These are phyloP conservation scores for Fusarium sp. DNA, from an alignment of 2,329 filamentous ascomycete species.

Conservation along the genomic window DNA sequence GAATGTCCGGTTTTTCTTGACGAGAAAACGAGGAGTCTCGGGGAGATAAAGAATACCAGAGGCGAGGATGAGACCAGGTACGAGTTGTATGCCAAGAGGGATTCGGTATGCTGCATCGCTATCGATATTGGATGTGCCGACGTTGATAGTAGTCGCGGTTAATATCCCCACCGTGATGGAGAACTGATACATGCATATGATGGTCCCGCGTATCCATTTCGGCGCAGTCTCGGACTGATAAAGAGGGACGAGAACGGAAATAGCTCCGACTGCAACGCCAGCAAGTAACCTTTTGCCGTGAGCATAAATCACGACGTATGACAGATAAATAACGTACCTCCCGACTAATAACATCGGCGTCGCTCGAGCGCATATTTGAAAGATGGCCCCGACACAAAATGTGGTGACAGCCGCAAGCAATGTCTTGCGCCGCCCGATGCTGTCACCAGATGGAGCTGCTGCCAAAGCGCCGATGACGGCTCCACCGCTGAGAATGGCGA, in stretches of 20 bases:
- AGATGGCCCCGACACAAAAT: conserved; percentile 76
- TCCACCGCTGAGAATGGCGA: conserved; percentile 83
- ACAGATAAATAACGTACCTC: conserved; percentile 57
- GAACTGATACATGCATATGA: conserved; percentile 79
- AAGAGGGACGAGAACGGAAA: conserved; percentile 79
- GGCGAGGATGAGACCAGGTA: conserved; percentile 76
- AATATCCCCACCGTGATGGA: conserved; percentile 79
- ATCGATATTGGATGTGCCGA: conserved; percentile 67
- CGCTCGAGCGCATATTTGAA: conserved; percentile 72
- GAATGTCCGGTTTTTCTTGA: conserved; percentile 68
- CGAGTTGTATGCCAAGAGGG: conserved; percentile 78
- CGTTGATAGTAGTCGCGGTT: conserved; percentile 73
- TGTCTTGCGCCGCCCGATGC: conserved; percentile 74
- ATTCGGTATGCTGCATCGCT: conserved; percentile 75
- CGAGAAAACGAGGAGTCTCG: conserved; percentile 80
- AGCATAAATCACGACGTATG: fast-evolving
- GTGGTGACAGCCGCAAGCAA: conserved; percentile 72
- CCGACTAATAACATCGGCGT: conserved; percentile 70
- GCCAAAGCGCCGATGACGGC: conserved; percentile 78
- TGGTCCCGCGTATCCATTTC: conserved; percentile 81
- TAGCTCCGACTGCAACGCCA: conserved; percentile 75
- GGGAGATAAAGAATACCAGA: conserved; percentile 76
- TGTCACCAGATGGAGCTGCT: conserved; percentile 76
- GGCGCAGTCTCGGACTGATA: conserved; percentile 86
- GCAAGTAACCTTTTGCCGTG: conserved; percentile 65